Percentiles rank a stretch among this genome's conserved stretches.
Conservation (phyloP, 2,329 filamentous ascomycete species). For the Colletotrichum sansevieriae region DNA sequence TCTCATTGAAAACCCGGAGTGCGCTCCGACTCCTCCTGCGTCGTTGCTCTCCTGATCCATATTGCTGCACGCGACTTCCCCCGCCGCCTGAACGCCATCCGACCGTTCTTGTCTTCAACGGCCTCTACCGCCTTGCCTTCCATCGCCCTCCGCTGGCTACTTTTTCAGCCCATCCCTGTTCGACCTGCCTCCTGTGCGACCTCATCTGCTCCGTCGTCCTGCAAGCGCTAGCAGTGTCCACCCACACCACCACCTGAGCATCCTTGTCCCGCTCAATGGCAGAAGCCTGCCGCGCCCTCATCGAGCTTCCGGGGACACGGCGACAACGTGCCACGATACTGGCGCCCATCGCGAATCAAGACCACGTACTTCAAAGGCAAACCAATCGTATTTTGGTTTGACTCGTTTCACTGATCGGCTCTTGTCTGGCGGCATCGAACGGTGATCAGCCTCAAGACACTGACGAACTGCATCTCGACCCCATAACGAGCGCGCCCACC, state of each 20-base stretch:
- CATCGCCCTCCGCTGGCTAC: conserved; percentile 25
- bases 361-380: neutral
- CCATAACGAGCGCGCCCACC: neutral
- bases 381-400: neutral
- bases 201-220: conserved; percentile 19
- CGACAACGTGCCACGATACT: conserved; percentile 15
- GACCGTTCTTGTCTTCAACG: neutral
- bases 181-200: conserved; percentile 24
- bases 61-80: neutral
- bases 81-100: neutral
- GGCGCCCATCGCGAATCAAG: neutral
- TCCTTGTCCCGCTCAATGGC: conserved; percentile 26
- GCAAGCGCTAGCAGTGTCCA: conserved; percentile 31
- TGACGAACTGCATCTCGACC: conserved; percentile 3
- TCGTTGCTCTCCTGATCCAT: neutral
- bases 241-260: conserved; percentile 35
- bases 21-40: conserved; percentile 12
- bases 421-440: neutral
- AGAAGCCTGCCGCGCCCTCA: conserved; percentile 17
- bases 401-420: neutral
- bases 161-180: conserved; percentile 21
- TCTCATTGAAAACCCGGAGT: conserved; percentile 18
- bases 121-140: conserved; percentile 11
- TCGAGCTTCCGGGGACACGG: conserved; percentile 24
- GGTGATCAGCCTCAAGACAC: neutral